A percentile compares a stretch with the other conserved stretches of the same genome.
These are phyloP conservation scores for Apophysomyces elegans DNA, from an alignment of 371 early-diverging fungal species.

Conservation along the genomic window DNA sequence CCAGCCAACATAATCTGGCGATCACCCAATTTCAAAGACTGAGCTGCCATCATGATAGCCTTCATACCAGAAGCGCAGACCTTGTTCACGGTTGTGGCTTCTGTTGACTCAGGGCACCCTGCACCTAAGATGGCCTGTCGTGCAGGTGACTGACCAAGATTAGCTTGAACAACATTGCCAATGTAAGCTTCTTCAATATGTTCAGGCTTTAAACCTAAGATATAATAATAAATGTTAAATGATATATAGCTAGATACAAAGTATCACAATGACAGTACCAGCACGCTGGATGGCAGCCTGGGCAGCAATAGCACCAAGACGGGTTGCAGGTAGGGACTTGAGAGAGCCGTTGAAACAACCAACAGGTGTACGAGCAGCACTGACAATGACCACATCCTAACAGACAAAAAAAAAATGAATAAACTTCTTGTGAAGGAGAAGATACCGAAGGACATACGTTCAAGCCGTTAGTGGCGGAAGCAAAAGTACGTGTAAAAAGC, in stretches of 20 bases:
- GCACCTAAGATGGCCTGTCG: constrained; percentile 81
- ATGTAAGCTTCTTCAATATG: constrained; percentile 89
- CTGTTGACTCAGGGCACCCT: constrained; percentile 76
- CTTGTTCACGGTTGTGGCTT: constrained; percentile 92
- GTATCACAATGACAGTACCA: constrained; percentile 30
- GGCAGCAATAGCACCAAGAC: constrained; percentile 77
- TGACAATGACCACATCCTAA: constrained; percentile 65
- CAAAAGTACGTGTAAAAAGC: constrained; percentile 38
- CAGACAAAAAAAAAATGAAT: not conserved
- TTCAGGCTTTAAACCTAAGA: constrained; percentile 61
- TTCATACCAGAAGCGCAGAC: constrained; percentile 97
- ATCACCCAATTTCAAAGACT: constrained; percentile 64
- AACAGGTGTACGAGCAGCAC: constrained; percentile 75
- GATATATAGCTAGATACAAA: not conserved
- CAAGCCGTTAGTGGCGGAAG: constrained; percentile 36
- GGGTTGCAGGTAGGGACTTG: constrained; percentile 64
- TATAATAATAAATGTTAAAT: too few species aligned
- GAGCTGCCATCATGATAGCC: constrained; percentile 77
- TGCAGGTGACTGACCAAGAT: constrained; percentile 85
- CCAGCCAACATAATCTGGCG: constrained; percentile 83
- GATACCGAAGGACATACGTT: constrained; percentile 30
- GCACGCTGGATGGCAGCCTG: constrained; percentile 70
- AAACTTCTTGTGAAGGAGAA: not conserved
- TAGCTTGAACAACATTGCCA: constrained; percentile 90
- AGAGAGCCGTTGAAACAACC: constrained; percentile 76